Evolutionary conservation across 2,329 filamentous ascomycete genomes (phyloP).

Genomic region (Xylaria hypoxylon): DNA sequence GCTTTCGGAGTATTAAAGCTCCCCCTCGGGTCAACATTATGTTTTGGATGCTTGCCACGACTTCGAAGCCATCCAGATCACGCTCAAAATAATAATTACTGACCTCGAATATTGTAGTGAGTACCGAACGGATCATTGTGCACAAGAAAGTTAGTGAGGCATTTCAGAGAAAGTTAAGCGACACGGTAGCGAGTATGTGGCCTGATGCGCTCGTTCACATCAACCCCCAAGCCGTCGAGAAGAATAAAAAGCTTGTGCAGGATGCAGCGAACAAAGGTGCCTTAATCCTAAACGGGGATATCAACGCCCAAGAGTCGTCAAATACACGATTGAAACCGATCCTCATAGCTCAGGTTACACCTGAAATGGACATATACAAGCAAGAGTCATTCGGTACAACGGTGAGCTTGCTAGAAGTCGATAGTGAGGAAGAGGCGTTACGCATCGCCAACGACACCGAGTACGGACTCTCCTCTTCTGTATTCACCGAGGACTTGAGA

Average conservation of each 20-base stretch:
- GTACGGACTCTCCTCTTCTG: slow-evolving; percentile 72
- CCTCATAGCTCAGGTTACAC: slow-evolving; percentile 69
- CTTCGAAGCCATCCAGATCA: too few species aligned
- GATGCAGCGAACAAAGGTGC: slow-evolving; percentile 70
- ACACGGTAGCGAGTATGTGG: slow-evolving; percentile 44
- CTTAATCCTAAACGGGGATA: slow-evolving; percentile 65
- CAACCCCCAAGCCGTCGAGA: slow-evolving; percentile 46
- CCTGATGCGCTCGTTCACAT: slow-evolving; percentile 49
- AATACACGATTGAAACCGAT: slow-evolving; percentile 66
- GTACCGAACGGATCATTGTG: slow-evolving; percentile 75
- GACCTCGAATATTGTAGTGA: slow-evolving; percentile 54
- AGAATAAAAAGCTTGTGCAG: slow-evolving; percentile 57
- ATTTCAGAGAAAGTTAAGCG: slow-evolving; percentile 58
- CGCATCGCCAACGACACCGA: slow-evolving; percentile 76
- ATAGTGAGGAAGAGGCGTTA: slow-evolving; percentile 72
- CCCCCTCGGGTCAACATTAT: neutral
- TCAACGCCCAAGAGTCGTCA: slow-evolving; percentile 47
- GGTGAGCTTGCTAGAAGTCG: slow-evolving; percentile 69
- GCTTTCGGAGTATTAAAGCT: neutral
- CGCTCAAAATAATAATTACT: neutral
- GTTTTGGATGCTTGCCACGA: too few species aligned
- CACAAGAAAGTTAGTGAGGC: slow-evolving; percentile 64
- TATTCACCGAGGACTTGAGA: slow-evolving; percentile 73
- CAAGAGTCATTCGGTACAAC: slow-evolving; percentile 76
- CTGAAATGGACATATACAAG: slow-evolving; percentile 74